Conservation (phyloP, 2,329 filamentous ascomycete genomes). For the Colletotrichum somersetense region DNA sequence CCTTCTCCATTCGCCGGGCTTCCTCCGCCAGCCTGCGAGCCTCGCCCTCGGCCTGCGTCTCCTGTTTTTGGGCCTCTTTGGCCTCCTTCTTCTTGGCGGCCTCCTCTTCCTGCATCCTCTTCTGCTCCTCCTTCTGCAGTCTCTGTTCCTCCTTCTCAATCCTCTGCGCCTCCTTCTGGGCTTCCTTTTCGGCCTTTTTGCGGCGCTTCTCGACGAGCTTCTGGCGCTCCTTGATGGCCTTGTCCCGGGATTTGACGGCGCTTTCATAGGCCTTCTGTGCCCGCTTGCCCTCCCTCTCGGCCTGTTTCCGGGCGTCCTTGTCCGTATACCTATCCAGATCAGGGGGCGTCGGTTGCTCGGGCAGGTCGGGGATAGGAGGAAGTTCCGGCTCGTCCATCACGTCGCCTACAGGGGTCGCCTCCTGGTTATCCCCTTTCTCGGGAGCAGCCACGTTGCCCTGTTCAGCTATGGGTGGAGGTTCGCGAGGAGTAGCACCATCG, state of each 20-base stretch:
- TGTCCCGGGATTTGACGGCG: slow-evolving; percentile 75
- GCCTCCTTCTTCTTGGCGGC: slow-evolving; percentile 14
- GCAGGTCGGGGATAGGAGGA: slow-evolving; percentile 62
- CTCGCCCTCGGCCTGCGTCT: slow-evolving; percentile 40
- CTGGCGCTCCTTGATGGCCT: slow-evolving; percentile 71
- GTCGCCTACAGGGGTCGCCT: background rate
- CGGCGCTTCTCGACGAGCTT: slow-evolving; percentile 69
- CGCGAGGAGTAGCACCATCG: background rate
- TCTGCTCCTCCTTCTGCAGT: slow-evolving; percentile 48
- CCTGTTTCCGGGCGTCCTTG: slow-evolving; percentile 74
- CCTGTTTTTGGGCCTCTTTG: slow-evolving; percentile 42
- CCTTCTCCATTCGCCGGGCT: slow-evolving; percentile 42
- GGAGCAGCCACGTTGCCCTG: no score
- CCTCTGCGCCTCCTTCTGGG: slow-evolving; percentile 54
- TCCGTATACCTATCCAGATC: slow-evolving; percentile 71
- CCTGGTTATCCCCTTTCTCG: background rate
- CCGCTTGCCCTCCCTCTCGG: slow-evolving; percentile 75
- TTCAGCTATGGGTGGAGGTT: background rate
- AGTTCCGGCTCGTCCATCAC: slow-evolving; percentile 46
- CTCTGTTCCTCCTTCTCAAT: slow-evolving; percentile 48
- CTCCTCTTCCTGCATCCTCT: slow-evolving; percentile 48
- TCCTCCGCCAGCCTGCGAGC: slow-evolving; percentile 25
- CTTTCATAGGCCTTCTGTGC: slow-evolving; percentile 74
- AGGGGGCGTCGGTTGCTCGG: slow-evolving; percentile 66
- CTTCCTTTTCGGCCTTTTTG: slow-evolving; percentile 58